Evolutionary conservation across 2,329 filamentous ascomycete species (phyloP), one percentile per base, ranked within the genome.

Genomic region (Talaromyces sp.): DNA sequence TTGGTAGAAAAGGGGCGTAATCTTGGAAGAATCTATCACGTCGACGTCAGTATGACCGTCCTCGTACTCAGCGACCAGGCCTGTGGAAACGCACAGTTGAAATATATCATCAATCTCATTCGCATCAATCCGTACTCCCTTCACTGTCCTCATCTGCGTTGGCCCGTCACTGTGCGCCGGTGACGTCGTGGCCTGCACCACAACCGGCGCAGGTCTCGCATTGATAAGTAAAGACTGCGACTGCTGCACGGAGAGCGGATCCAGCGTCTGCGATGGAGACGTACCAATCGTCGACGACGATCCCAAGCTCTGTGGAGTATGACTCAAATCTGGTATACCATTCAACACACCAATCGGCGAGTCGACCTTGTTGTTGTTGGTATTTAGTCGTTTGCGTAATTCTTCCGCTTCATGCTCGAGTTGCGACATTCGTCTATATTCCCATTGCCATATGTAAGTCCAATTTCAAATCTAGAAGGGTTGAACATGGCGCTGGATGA

Each of bases 71-170:
- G n/a, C n/a, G n/a, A n/a, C n/a, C n/a, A n/a, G n/a, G n/a, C n/a
- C n/a, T n/a, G n/a, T n/a, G 22, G 15, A 17, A 17, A 61, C 66
- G 33, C 55, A 75, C 72, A 73, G 37, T 55, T 67, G 61, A 48
- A 73, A 77, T 5, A 75, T 56, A 21, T 75, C 72, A 52, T 76
- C 69, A 11, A 76, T 70, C 53, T 76, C 73, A 8, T 60, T 57
- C 1, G 65, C 66, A 17, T 65, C 65, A 15, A 77, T 54, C 0
- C 63, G 58, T 19, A 73, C 59, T 2, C 66, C 69, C 11, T 71
- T 68, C 28, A 76, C 45, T 5, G 57, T 66, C 25, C 70, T 69
- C 1, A 72, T 33, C 10, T 64, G 60, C 1, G 74, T 73, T 5
- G 56, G 53, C 35, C 66, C 64, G 7, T 52, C 40, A 6, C 37